Conservation (phyloP, 257 asterid genomes). For the Penstemon eatonii region DNA sequence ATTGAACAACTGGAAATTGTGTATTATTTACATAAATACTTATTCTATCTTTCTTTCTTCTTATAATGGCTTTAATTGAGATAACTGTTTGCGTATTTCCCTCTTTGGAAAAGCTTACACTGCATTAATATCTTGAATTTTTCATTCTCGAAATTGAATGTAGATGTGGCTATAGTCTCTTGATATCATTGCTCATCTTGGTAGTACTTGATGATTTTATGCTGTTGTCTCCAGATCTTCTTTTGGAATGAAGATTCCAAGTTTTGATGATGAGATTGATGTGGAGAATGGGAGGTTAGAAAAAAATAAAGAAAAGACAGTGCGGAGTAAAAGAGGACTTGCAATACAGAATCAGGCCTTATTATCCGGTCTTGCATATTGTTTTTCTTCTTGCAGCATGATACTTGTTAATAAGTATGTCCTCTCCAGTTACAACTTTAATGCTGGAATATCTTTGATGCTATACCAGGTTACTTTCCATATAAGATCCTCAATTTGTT, state of each 20-base stretch:
- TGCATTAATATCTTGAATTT: constrained; percentile 2
- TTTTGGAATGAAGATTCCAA: constrained; percentile 52
- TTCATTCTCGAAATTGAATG: constrained; percentile 4
- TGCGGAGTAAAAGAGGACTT: constrained; percentile 41
- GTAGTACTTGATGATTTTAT: constrained; percentile 21
- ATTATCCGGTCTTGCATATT: constrained; percentile 77
- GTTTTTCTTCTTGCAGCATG: constrained; percentile 88
- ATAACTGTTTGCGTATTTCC: background rate
- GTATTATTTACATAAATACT: background rate
- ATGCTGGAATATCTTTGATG: constrained; percentile 93
- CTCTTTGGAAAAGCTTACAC: constrained; percentile 4
- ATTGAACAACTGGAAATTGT: constrained; percentile 16
- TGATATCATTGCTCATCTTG: constrained; percentile 5
- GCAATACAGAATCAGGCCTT: constrained; percentile 57
- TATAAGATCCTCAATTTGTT: constrained; percentile 22
- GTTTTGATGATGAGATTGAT: constrained; percentile 49
- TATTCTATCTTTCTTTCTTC: constrained; percentile 4
- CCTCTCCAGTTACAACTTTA: constrained; percentile 83
- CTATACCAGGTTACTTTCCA: constrained; percentile 73
- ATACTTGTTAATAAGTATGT: constrained; percentile 88
- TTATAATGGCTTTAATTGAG: constrained; percentile 20
- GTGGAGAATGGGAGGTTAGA: constrained; percentile 54
- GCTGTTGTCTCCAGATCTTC: constrained; percentile 41
- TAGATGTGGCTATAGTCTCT: constrained; percentile 3
- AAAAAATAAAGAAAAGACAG: constrained; percentile 44